Conservation (phyloP, 345 rosid genomes). For the Brassica juncea region DNA sequence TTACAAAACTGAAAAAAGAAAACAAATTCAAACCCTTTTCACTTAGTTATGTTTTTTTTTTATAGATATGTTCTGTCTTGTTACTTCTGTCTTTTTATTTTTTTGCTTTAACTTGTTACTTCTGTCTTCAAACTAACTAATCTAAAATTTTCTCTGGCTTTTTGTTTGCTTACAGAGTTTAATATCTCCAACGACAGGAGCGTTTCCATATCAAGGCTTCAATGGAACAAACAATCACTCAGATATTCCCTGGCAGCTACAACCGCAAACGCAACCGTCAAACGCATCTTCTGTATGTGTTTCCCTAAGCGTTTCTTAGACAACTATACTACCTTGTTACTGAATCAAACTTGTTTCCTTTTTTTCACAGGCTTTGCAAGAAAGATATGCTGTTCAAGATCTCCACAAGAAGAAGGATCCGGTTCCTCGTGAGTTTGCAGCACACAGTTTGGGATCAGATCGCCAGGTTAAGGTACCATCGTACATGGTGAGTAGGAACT, state of each 20-base stretch:
- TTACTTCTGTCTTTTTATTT: background rate
- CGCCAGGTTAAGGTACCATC: slow-evolving; percentile 30
- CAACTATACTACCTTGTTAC: slow-evolving; percentile 32
- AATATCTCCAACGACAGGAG: slow-evolving; percentile 93
- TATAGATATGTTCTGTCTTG: background rate
- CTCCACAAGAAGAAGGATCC: slow-evolving; percentile 38
- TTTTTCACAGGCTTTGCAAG: slow-evolving; percentile 47
- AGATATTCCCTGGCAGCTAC: slow-evolving; percentile 63
- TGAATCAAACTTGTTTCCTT: background rate
- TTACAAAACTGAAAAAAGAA: background rate
- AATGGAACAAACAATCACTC: slow-evolving; percentile 53
- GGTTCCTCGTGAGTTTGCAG: slow-evolving; percentile 48
- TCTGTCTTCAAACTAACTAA: background rate
- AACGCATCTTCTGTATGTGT: slow-evolving; percentile 45
- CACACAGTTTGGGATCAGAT: slow-evolving; percentile 40
- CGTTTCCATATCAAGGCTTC: slow-evolving; percentile 59
- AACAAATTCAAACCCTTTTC: background rate
- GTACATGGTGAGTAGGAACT: slow-evolving; percentile 56
- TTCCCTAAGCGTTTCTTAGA: slow-evolving; percentile 28
- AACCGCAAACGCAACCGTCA: slow-evolving; percentile 26
- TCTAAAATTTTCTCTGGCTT: background rate
- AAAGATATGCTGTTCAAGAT: slow-evolving; percentile 51
- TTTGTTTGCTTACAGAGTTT: slow-evolving; percentile 61
- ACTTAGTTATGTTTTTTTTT: background rate
- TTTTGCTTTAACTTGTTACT: background rate